Percentiles rank a stretch among this genome's conserved stretches.
Evolutionary conservation across 169 alveolate genomes (phyloP).

Genomic region (Pseudocohnilembus persalinus): DNA sequence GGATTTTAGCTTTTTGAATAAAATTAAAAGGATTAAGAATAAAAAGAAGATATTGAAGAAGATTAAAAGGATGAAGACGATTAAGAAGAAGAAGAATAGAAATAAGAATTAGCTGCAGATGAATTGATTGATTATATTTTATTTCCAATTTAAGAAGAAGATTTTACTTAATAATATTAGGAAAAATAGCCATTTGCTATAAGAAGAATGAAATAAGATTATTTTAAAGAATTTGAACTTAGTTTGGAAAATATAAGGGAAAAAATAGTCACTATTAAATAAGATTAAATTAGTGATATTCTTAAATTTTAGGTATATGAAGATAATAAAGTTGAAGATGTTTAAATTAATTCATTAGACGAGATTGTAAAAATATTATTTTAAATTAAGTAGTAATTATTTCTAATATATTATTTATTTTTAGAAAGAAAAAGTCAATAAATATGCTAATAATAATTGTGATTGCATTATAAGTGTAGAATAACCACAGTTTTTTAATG

Average conservation of each 20-base stretch:
- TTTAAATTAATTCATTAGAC: neutral
- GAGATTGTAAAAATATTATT: neutral
- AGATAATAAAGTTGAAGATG: neutral
- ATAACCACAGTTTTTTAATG: too few relatives aligned
- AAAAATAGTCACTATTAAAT: too few relatives aligned
- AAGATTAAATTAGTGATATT: neutral
- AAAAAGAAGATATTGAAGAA: neutral
- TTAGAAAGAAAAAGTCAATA: too few relatives aligned
- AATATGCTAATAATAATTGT: too few relatives aligned
- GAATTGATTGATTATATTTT: too few relatives aligned
- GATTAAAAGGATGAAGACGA: neutral
- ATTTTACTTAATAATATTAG: neutral
- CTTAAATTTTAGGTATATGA: neutral
- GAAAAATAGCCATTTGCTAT: neutral
- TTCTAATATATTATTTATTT: too few relatives aligned
- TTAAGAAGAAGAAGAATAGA: neutral
- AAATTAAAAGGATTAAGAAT: neutral
- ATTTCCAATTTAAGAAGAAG: neutral
- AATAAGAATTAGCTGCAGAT: neutral
- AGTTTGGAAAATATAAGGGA: neutral
- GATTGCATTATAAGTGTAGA: too few relatives aligned
- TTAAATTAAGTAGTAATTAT: too few relatives aligned
- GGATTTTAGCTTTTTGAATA: too few relatives aligned
- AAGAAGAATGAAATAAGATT: neutral
- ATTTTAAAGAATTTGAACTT: neutral